Base-by-base conservation (phyloP, 805 yeast genomes). In the Yamadazyma scolyti region DNA sequence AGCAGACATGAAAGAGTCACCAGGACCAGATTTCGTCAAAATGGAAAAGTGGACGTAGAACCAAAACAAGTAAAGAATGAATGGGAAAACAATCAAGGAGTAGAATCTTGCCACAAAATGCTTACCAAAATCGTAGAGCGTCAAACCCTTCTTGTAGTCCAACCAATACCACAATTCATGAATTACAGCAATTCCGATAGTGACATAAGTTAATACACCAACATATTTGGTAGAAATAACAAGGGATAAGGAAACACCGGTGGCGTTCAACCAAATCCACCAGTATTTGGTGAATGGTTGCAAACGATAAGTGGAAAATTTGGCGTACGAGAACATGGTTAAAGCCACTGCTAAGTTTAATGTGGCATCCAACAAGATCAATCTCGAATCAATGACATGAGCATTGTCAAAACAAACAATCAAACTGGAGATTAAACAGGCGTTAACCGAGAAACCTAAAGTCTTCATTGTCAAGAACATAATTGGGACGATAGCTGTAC, bases 221-320 rank as follows among this genome's bases (percentile, higher is more conserved):
- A 93, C 96, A 58, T 93, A 89, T 55, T 93, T 93, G 36, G 97
- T 93, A 26, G 96, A 83, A 37, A 93, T 90, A 19, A 93, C 97
- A 54, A 90, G 79, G 0, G 97, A 86, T 36, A 93, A 71, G 1
- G 90, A 70, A 6, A 86, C 65, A 23, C 99, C 99, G 5, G 97
- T 90, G 26, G 75, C 58, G 16, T 70, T 52, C 28, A 93, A 70
- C 98, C 98, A 93, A 29, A 65, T 61, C 79, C 93, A 85, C 98
- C 99, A 93, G 33, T 65, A 41, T 23, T 44, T 44, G 10, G 84
- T 50, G 54, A 86, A 90, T 8, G 97, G 85, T 14, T 48, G 47
- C 28, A 58, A 61, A 50, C 93, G 75, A 52, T 75, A 79, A 20
- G 66, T 66, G 51, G 82, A 79, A 58, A 89, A 93, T 50, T 76